Conservation (phyloP, 2,329 filamentous ascomycete genomes). For the Hypoxylon sp. region DNA sequence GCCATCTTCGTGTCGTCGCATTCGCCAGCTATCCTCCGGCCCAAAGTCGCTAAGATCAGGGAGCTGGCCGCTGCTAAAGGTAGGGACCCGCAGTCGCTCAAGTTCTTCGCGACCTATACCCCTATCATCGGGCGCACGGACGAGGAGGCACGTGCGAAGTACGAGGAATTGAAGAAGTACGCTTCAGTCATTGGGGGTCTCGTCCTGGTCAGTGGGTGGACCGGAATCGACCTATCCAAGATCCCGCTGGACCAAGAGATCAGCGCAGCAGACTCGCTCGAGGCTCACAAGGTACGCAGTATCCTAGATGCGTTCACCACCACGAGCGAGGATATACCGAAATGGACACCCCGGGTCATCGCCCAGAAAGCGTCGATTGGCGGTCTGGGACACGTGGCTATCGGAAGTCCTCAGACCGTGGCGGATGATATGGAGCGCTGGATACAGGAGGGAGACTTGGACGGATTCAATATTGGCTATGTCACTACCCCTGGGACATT, state of each 20-base stretch:
- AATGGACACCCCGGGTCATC: conserved; percentile 63
- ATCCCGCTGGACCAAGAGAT: conserved; percentile 72
- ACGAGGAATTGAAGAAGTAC: conserved; percentile 65
- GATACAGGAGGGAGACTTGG: conserved; percentile 49
- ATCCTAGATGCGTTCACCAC: conserved; percentile 65
- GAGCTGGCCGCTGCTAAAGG: conserved; percentile 65
- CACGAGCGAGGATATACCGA: conserved; percentile 60
- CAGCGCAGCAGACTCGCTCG: conserved; percentile 67
- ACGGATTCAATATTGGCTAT: conserved; percentile 52
- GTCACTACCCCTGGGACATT: conserved; percentile 51
- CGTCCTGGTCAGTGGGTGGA: conserved; percentile 71
- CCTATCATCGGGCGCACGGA: conserved; percentile 65
- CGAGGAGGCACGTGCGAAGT: conserved; percentile 68
- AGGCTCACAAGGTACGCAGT: conserved; percentile 66
- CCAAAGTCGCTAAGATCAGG: conserved; percentile 68
- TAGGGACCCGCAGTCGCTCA: conserved; percentile 69
- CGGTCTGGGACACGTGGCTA: conserved; percentile 47
- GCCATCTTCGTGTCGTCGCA: conserved; percentile 72
- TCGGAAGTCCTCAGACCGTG: conserved; percentile 50
- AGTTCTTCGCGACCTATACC: conserved; percentile 68
- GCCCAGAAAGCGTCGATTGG: conserved; percentile 61
- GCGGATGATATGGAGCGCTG: conserved; percentile 51
- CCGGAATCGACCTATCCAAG: conserved; percentile 71
- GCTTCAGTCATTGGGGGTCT: conserved; percentile 68
- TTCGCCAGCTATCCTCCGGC: conserved; percentile 63